Evolutionary conservation across 805 yeast species (phyloP).

Genomic region (Tanozyma kutaoensis): DNA sequence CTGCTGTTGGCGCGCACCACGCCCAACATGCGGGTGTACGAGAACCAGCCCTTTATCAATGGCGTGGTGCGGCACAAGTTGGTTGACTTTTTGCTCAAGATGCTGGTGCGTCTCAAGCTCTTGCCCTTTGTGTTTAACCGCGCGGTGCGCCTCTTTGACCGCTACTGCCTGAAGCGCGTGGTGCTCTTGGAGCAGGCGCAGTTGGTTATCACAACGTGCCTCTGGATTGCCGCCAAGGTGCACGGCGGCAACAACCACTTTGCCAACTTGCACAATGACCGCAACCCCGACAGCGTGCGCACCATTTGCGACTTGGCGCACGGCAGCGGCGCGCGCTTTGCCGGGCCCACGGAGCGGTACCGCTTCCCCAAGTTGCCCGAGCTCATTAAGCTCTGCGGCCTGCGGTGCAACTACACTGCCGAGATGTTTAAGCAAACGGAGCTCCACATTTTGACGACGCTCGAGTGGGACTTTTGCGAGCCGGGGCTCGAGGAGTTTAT

Average conservation of each 20-base stretch:
- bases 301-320: conserved; percentile 26
- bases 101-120: conserved; percentile 49
- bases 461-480: conserved; percentile 61
- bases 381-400: conserved; percentile 59
- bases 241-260: conserved; percentile 64
- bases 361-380: conserved; percentile 65
- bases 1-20: conserved; percentile 19
- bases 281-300: conserved; percentile 5
- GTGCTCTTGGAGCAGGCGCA: conserved; percentile 81
- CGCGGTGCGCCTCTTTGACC: conserved; percentile 68
- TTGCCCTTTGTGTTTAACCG: conserved; percentile 56
- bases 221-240: conserved; percentile 88
- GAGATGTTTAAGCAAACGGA: conserved; percentile 57
- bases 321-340: conserved; percentile 43
- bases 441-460: conserved; percentile 53
- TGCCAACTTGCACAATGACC: conserved; percentile 23
- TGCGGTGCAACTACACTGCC: conserved; percentile 35
- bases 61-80: conserved; percentile 61
- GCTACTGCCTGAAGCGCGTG: conserved; percentile 81
- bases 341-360: conserved; percentile 62
- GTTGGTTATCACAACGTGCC: conserved; percentile 78
- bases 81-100: conserved; percentile 70
- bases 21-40: conserved; percentile 47
- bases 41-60: conserved; percentile 79
- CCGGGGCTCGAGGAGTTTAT: conserved; percentile 35